These are phyloP conservation scores for Xylariaceae sp. DNA, from an alignment of 2,329 filamentous ascomycete species.

Conservation along the genomic window DNA sequence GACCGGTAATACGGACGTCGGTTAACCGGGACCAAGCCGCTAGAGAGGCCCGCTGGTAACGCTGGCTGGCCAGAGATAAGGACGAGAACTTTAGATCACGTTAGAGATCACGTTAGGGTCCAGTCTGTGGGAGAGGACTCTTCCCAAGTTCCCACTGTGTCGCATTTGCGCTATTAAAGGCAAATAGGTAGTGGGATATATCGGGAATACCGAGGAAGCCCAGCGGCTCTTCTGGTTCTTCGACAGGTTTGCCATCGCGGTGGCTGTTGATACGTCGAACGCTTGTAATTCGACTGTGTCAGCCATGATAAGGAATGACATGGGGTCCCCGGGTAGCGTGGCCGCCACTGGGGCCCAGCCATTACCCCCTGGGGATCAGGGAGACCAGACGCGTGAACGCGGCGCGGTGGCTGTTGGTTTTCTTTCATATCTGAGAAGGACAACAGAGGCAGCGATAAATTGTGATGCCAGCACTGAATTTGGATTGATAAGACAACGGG, in stretches of 20 bases:
- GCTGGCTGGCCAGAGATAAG: conserved; percentile 15
- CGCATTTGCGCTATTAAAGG: not conserved
- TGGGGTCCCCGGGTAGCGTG: too few species aligned
- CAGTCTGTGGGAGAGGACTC: conserved; percentile 2
- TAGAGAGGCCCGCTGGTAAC: not conserved
- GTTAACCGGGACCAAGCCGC: not conserved
- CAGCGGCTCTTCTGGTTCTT: not conserved
- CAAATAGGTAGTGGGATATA: not conserved
- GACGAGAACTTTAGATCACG: conserved; percentile 6
- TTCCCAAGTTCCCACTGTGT: conserved; percentile 1
- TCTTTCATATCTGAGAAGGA: too few species aligned
- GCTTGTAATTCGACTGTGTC: conserved; percentile 13
- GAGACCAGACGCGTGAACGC: too few species aligned
- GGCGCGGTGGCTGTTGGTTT: too few species aligned
- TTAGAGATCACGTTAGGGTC: not conserved
- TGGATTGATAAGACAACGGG: too few species aligned
- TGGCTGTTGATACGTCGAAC: conserved; percentile 1
- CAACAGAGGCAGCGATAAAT: too few species aligned
- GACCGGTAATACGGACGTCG: not conserved
- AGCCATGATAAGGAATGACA: conserved; percentile 11
- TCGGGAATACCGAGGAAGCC: not conserved
- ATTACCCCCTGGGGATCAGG: too few species aligned
- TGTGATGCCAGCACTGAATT: too few species aligned
- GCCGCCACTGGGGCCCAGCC: too few species aligned
- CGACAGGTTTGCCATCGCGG: not conserved